Percentiles rank a stretch among this genome's conserved stretches.
These are phyloP conservation scores for Parastagonospora avenae DNA, from an alignment of 2,329 filamentous ascomycete genomes.

Conservation along the genomic window DNA sequence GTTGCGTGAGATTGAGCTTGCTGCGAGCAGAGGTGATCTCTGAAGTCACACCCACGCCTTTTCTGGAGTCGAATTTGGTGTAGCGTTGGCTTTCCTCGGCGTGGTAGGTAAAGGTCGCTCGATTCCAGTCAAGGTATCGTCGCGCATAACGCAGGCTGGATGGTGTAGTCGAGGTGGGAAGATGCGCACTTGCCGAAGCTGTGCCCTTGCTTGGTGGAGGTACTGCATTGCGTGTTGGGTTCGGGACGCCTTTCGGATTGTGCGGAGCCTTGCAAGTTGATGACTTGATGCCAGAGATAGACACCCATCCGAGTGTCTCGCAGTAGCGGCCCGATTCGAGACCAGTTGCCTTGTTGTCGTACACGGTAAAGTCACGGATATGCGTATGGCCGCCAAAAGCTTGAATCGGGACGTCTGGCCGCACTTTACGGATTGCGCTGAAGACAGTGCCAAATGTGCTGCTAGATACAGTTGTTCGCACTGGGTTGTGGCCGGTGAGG, in stretches of 20 bases:
- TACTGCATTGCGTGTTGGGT: slow-evolving; percentile 47
- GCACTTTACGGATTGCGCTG: slow-evolving; percentile 62
- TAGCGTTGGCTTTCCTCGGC: slow-evolving; percentile 55
- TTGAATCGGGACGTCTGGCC: slow-evolving; percentile 65
- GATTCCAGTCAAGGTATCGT: slow-evolving; percentile 72
- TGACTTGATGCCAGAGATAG: slow-evolving; percentile 64
- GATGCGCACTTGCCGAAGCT: slow-evolving; percentile 30
- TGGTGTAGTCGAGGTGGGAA: slow-evolving; percentile 39
- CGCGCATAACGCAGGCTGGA: slow-evolving; percentile 58
- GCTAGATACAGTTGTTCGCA: slow-evolving; percentile 53
- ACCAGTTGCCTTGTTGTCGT: slow-evolving; percentile 65
- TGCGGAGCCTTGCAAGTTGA: slow-evolving; percentile 50
- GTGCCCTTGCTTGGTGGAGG: slow-evolving; percentile 35
- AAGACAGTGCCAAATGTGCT: slow-evolving; percentile 58
- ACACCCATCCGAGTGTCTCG: slow-evolving; percentile 70
- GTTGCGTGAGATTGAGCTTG: slow-evolving; percentile 59
- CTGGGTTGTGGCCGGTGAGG: slow-evolving; percentile 68
- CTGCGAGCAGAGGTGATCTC: slow-evolving; percentile 59
- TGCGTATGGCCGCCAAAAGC: slow-evolving; percentile 70
- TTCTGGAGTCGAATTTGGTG: slow-evolving; percentile 55
- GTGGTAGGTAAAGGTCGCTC: slow-evolving; percentile 68
- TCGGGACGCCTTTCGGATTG: slow-evolving; percentile 50
- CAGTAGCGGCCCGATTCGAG: slow-evolving; percentile 69
- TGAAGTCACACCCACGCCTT: slow-evolving; percentile 54
- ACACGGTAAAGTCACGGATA: slow-evolving; percentile 68